Conservation (phyloP, 2,329 filamentous ascomycete species). For the Diaporthe citriasiana region DNA sequence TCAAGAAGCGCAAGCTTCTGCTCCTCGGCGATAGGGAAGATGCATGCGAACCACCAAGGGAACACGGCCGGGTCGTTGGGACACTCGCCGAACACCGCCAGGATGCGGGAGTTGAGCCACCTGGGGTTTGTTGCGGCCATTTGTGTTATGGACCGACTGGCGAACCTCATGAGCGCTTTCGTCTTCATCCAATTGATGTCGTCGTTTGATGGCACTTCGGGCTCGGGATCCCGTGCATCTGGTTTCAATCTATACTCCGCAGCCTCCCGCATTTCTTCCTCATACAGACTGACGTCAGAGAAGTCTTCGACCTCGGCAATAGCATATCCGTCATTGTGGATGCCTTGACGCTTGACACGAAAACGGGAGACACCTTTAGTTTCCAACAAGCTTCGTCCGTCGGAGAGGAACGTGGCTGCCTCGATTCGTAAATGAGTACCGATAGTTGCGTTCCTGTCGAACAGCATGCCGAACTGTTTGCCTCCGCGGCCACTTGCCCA, state of each 20-base stretch:
- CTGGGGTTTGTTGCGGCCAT: conserved; percentile 78
- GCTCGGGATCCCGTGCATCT: neutral
- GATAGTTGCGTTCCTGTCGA: conserved; percentile 55
- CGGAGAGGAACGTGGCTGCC: conserved; percentile 79
- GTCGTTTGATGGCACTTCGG: conserved; percentile 41
- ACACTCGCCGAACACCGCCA: conserved; percentile 82
- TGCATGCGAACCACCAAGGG: conserved; percentile 91
- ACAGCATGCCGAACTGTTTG: conserved; percentile 87
- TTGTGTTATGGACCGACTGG: conserved; percentile 75
- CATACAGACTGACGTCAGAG: conserved; percentile 84
- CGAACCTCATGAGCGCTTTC: conserved; percentile 75
- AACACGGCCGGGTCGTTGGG: conserved; percentile 83
- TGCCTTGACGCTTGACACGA: conserved; percentile 73
- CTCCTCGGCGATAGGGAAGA: conserved; percentile 81
- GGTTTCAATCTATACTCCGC: conserved; percentile 46
- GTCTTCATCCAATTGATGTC: conserved; percentile 75
- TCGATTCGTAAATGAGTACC: conserved; percentile 85
- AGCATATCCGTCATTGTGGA: conserved; percentile 79
- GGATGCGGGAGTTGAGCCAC: conserved; percentile 81
- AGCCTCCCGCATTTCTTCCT: conserved; percentile 84
- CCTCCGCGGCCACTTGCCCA: conserved; percentile 71
- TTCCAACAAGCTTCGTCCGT: conserved; percentile 87
- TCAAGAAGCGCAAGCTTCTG: conserved; percentile 84
- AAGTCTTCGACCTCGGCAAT: conserved; percentile 82
- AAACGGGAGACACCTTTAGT: conserved; percentile 84